Conservation (phyloP, 441 rosid species). For the Corymbia calophylla region DNA sequence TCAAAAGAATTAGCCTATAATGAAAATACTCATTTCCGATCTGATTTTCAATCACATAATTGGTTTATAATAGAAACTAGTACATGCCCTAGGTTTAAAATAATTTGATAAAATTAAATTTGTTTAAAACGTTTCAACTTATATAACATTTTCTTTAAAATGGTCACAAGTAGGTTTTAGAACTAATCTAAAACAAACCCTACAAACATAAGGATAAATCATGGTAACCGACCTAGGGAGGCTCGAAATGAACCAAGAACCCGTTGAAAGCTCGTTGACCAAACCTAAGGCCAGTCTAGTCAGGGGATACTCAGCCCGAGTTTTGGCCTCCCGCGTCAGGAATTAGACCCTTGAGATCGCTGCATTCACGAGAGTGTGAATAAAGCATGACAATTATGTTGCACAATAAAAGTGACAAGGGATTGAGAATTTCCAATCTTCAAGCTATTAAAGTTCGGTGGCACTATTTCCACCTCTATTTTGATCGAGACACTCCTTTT, state of each 20-base stretch:
- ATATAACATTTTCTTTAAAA: neutral
- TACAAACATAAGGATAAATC: neutral
- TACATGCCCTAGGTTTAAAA: neutral
- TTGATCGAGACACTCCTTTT: neutral
- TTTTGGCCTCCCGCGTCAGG: neutral
- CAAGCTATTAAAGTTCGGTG: too few relatives aligned
- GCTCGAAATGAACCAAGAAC: neutral
- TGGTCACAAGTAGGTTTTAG: neutral
- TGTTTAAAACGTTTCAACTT: neutral
- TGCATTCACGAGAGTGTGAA: neutral
- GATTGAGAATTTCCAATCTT: too few relatives aligned
- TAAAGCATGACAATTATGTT: neutral
- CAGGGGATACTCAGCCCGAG: neutral
- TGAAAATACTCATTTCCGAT: neutral
- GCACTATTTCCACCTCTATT: too few relatives aligned
- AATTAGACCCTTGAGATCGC: neutral
- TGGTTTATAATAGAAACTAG: neutral
- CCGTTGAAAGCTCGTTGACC: neutral
- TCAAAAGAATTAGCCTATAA: neutral
- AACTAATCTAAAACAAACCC: neutral
- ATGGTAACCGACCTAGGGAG: neutral
- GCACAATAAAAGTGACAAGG: too few relatives aligned
- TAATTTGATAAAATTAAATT: neutral
- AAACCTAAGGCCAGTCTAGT: neutral
- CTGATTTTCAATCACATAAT: neutral